These are phyloP conservation scores for Debaryomyces psychrophilus DNA, from an alignment of 1,139 yeast species.

Conservation along the genomic window DNA sequence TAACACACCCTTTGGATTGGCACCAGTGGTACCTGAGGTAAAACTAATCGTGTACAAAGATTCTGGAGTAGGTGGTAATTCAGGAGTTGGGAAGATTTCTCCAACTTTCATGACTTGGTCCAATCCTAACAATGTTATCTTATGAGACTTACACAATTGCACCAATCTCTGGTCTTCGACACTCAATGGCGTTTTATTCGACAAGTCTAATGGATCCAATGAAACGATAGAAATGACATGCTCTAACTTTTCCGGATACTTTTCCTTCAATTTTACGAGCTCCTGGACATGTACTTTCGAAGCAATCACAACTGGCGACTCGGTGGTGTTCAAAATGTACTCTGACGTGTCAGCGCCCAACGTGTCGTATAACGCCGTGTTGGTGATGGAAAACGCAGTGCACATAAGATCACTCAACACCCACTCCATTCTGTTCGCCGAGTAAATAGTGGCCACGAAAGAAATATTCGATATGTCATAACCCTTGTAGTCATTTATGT, in stretches of 20 bases:
- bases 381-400: slow-evolving; percentile 37
- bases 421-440: slow-evolving; percentile 46
- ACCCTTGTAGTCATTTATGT: slow-evolving; percentile 22
- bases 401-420: slow-evolving; percentile 42
- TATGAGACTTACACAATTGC: slow-evolving; percentile 24
- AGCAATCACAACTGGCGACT: slow-evolving; percentile 39
- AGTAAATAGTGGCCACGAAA: slow-evolving; percentile 37
- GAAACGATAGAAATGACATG: slow-evolving; percentile 35
- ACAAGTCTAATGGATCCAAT: slow-evolving; percentile 36
- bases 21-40: slow-evolving; percentile 49
- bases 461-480: slow-evolving; percentile 31
- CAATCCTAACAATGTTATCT: slow-evolving; percentile 35
- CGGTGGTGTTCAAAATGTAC: slow-evolving; percentile 37
- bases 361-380: slow-evolving; percentile 45
- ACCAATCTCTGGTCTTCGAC: slow-evolving; percentile 22
- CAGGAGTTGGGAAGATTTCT: slow-evolving; percentile 25
- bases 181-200: slow-evolving; percentile 16
- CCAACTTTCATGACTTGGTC: slow-evolving; percentile 36
- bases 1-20: slow-evolving; percentile 45
- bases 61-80: slow-evolving; percentile 32
- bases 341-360: slow-evolving; percentile 40
- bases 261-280: slow-evolving; percentile 31
- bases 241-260: slow-evolving; percentile 28
- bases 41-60: slow-evolving; percentile 43
- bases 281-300: slow-evolving; percentile 33